A percentile compares a stretch with the other conserved stretches of the same genome.
Conservation (phyloP, 23 red algal genomes). For the Cyanidium caldarium region DNA sequence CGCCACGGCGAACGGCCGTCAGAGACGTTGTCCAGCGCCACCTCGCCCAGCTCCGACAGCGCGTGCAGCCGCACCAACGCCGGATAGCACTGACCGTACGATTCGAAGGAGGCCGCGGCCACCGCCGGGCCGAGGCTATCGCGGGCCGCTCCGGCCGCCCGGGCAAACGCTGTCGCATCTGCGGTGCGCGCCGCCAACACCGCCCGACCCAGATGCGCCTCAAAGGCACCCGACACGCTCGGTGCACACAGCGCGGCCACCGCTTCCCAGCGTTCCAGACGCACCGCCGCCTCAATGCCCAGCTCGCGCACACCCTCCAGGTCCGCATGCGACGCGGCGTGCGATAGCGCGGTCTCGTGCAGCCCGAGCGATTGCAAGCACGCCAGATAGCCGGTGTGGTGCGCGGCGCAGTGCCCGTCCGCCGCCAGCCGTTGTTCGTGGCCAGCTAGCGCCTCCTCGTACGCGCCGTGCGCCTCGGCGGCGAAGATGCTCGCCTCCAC, state of each 20-base stretch:
- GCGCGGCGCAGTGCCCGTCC: neutral
- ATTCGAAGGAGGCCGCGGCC: slow-evolving; percentile 19
- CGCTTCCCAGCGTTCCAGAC: slow-evolving; percentile 60
- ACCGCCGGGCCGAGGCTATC: slow-evolving; percentile 11
- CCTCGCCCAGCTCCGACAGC: slow-evolving; percentile 27
- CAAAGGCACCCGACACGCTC: too few relatives aligned
- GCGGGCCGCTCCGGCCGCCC: too few relatives aligned
- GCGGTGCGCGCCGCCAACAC: too few relatives aligned
- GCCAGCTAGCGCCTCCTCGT: slow-evolving; percentile 37
- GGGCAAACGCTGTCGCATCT: too few relatives aligned
- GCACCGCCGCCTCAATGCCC: slow-evolving; percentile 61
- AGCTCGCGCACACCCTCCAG: neutral
- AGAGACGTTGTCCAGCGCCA: neutral
- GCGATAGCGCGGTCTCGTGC: slow-evolving; percentile 58
- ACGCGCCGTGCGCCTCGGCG: slow-evolving; percentile 35
- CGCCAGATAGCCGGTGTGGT: slow-evolving; percentile 38
- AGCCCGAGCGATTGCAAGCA: slow-evolving; percentile 55
- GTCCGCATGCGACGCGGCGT: slow-evolving; percentile 23
- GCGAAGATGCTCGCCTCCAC: slow-evolving; percentile 17
- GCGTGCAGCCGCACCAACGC: slow-evolving; percentile 29
- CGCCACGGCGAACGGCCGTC: neutral
- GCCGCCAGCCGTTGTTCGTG: slow-evolving; percentile 37
- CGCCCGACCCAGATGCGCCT: too few relatives aligned
- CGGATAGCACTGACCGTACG: slow-evolving; percentile 41
- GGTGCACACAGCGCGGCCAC: slow-evolving; percentile 3